phyloP scores from a whole-genome alignment of 2,329 filamentous ascomycete species.

The Monilinia fructigena region DNA sequence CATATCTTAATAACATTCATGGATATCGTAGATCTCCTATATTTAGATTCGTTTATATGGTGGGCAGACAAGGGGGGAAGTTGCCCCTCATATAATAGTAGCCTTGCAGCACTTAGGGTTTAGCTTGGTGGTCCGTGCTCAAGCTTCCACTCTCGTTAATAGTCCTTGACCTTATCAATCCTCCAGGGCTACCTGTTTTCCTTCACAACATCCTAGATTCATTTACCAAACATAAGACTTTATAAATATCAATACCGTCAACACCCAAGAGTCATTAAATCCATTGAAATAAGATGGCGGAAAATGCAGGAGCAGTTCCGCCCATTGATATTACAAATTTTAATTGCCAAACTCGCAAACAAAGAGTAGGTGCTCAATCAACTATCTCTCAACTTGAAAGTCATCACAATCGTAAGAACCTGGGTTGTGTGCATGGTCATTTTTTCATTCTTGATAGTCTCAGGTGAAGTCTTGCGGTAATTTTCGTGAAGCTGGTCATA shows the following conservation, averaged over 20 bases:
- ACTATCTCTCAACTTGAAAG: not conserved
- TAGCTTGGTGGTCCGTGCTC: conserved; percentile 5
- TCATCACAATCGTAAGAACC: not conserved
- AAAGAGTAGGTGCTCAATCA: conserved; percentile 13
- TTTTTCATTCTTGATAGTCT: not conserved
- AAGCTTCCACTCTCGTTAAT: not conserved
- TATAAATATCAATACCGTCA: not conserved
- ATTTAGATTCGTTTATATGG: too few species aligned
- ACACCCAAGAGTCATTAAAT: not conserved
- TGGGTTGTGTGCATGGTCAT: not conserved
- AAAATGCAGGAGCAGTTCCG: not conserved
- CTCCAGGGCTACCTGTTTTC: not conserved
- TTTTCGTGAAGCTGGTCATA: not conserved
- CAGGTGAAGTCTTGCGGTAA: not conserved
- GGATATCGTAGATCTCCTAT: too few species aligned
- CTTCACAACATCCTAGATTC: not conserved
- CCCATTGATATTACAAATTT: not conserved
- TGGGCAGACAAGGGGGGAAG: too few species aligned
- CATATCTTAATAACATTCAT: too few species aligned
- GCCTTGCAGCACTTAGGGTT: not conserved
- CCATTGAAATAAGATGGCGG: not conserved
- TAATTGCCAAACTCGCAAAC: not conserved
- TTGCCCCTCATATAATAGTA: not conserved
- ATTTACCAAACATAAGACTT: not conserved
- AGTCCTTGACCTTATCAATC: not conserved